Conservation (phyloP, 2,329 filamentous ascomycete genomes). For the Neopestalotiopsis sp. region DNA sequence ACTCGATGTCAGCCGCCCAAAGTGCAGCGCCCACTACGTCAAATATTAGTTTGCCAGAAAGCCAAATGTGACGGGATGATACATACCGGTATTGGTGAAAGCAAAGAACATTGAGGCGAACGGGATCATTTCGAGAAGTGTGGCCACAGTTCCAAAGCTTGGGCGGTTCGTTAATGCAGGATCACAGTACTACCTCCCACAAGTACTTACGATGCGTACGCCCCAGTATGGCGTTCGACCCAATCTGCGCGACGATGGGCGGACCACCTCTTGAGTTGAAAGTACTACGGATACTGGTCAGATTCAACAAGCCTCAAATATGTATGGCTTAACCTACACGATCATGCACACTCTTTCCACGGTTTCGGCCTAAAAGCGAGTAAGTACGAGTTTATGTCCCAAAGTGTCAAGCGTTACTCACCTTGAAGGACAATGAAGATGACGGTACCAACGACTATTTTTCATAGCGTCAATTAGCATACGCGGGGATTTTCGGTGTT, state of each 20-base stretch:
- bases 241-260: conserved; percentile 68
- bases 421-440: conserved; percentile 82
- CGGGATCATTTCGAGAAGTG: conserved; percentile 84
- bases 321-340: conserved; percentile 48
- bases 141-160: conserved; percentile 78
- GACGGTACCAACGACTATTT: conserved; percentile 76
- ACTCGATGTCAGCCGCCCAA: conserved; percentile 90
- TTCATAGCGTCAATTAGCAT: neutral
- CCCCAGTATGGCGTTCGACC: conserved; percentile 71
- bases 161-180: conserved; percentile 21
- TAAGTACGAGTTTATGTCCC: conserved; percentile 21
- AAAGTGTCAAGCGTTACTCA: conserved; percentile 19
- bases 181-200: neutral
- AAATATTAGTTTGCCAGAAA: conserved; percentile 24
- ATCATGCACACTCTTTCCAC: conserved; percentile 56
- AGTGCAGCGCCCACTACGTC: conserved; percentile 80
- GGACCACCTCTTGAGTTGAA: conserved; percentile 88
- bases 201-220: conserved; percentile 77
- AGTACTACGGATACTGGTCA: conserved; percentile 70
- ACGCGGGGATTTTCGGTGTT: neutral
- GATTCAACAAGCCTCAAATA: conserved; percentile 41
- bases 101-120: conserved; percentile 82
- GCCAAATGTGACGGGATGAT: conserved; percentile 12
- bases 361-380: conserved; percentile 45
- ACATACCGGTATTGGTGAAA: conserved; percentile 80